Base-by-base conservation (phyloP, 169 alveolate species). In the Pseudocohnilembus persalinus region DNA sequence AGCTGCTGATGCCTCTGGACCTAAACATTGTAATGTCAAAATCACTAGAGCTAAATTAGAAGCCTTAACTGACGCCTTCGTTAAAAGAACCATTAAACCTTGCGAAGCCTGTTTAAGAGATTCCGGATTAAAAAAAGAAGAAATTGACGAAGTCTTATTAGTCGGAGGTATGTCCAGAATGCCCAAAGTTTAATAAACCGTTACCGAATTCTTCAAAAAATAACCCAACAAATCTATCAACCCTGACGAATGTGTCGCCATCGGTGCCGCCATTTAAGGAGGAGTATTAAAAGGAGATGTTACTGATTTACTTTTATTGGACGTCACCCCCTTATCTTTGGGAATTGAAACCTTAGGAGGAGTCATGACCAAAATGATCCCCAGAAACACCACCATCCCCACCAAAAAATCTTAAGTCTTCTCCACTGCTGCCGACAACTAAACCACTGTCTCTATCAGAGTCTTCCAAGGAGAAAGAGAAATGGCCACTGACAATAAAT, bases 241-340 rank as follows among this genome's bases (percentile, higher is more conserved):
- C 93, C 99, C 99, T 26, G 99, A 99, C 93, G 99, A 99, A 91
- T 99, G 99, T 65, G 99, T 99, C 73, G 99, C 99, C 34, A 93
- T 96, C 97, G 99, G 99, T 35, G 99, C 99, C 65, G 99, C 99
- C 31, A 98, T 99, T 83, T 98, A 98, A 95, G 99, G 99, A 16
- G 99, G 99, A 49, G 99, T 98, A 20, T 94, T 98, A 81, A 98
- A 98, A 92, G 99, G 99, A 77, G 98, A 98, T 75, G 98, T 99
- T 87, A 97, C 98, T 94, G 99, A 98, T 84, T 93, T 98, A 74
- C 95, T 98, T 32, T 93, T 98, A 72, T 95, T 98, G 89, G 99
- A 99, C 90, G 99, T 98, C 74, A 91, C 96, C 31, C 96, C 99
- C 24, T 94, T 98, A 34, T 97, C 97, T 31, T 90, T 94, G 29